Percentiles rank a stretch among this genome's conserved stretches.
Evolutionary conservation across 176 grass and related monocot genomes (phyloP).

Genomic region (sorghum (Sorghum bicolor)): DNA sequence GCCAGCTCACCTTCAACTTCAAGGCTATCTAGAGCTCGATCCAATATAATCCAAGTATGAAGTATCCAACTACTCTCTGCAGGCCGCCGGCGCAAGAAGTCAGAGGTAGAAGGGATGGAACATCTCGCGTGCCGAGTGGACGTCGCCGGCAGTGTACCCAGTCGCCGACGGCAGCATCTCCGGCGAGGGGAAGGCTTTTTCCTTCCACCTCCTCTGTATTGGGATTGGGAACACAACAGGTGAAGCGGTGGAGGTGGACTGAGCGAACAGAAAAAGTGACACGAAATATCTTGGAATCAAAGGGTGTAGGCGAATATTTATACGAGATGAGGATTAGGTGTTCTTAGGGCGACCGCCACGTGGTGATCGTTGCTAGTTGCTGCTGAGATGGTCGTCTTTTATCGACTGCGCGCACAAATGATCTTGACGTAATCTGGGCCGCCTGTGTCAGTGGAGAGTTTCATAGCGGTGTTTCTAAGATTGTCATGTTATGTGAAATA

Average conservation of each 20-base stretch:
- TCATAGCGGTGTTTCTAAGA: too few relatives aligned
- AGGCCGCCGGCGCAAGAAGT: background rate
- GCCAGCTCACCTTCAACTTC: background rate
- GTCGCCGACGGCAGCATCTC: conserved; percentile 30
- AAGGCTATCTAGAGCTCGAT: background rate
- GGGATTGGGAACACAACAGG: background rate
- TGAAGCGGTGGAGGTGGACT: background rate
- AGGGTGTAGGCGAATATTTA: conserved; percentile 5
- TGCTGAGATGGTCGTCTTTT: background rate
- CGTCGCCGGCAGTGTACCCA: background rate
- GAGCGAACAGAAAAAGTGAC: background rate
- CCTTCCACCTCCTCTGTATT: background rate
- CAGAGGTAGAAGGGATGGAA: conserved; percentile 22
- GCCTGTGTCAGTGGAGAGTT: too few relatives aligned
- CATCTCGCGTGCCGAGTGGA: conserved; percentile 36
- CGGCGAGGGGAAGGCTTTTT: conserved; percentile 12
- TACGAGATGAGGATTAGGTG: background rate
- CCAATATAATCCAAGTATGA: background rate
- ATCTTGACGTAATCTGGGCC: too few relatives aligned
- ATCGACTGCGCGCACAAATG: background rate
- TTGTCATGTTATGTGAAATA: too few relatives aligned
- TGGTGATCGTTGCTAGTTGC: background rate
- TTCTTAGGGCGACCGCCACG: background rate
- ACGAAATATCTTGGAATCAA: background rate
- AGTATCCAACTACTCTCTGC: background rate